phyloP scores from a whole-genome alignment of 495 filamentous ascomycete genomes.

The Amorphotheca resinae region DNA sequence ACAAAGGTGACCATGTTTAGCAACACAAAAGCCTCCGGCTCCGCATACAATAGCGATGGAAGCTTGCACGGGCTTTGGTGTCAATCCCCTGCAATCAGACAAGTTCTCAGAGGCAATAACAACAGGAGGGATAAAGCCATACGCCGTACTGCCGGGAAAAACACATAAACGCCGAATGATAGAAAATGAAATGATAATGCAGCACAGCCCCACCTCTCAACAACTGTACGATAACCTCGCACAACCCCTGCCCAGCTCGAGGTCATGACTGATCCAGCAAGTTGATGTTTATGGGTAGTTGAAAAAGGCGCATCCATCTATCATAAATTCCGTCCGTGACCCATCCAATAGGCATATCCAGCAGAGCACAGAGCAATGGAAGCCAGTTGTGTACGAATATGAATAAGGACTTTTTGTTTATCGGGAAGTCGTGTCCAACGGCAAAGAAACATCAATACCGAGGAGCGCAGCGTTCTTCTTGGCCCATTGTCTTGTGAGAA shows the following conservation, averaged over 20 bases:
- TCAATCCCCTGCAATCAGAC: constrained; percentile 12
- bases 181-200: constrained; percentile 17
- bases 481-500: constrained; percentile 83
- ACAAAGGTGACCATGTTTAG: constrained; percentile 5
- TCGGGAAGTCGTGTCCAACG: constrained; percentile 16
- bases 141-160: constrained; percentile 17
- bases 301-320: constrained; percentile 18
- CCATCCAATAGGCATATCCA: constrained; percentile 24
- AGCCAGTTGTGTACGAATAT: constrained; percentile 17
- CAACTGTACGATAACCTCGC: constrained; percentile 3
- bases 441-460: constrained; percentile 24
- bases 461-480: constrained; percentile 53
- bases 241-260: constrained; percentile 7
- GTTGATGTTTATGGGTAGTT: constrained; percentile 9
- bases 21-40: neutral
- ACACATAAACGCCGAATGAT: constrained; percentile 16
- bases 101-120: constrained; percentile 1
- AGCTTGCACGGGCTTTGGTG: constrained; percentile 8
- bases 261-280: constrained; percentile 6
- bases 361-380: constrained; percentile 9
- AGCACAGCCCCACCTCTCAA: constrained; percentile 11
- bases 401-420: constrained; percentile 9
- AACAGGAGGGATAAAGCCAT: constrained; percentile 13
- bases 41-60: constrained; percentile 5
- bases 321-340: constrained; percentile 21